phyloP scores from a whole-genome alignment of 164 flowering plant species.

The Berberis thunbergii region DNA sequence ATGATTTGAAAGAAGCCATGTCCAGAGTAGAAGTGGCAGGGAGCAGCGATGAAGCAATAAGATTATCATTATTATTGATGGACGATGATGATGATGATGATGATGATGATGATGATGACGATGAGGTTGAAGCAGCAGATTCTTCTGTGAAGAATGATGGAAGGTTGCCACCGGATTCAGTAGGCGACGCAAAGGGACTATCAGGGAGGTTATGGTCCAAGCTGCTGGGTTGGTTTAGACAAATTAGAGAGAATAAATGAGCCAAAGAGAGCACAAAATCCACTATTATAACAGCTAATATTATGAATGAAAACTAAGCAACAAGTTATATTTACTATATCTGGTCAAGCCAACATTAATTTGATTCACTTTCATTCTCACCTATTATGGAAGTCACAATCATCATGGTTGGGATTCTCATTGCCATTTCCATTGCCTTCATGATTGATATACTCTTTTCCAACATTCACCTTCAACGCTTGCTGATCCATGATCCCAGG shows the following conservation, averaged over 20 bases:
- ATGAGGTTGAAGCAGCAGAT: constrained; percentile 6
- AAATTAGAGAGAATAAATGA: neutral
- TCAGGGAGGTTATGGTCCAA: constrained; percentile 88
- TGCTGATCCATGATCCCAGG: neutral
- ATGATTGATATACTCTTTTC: constrained; percentile 8
- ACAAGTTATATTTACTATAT: neutral
- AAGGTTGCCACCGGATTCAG: constrained; percentile 16
- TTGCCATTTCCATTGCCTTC: constrained; percentile 13
- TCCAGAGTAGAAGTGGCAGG: constrained; percentile 48
- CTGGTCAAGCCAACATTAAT: constrained; percentile 1
- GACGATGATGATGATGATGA: constrained; percentile 13
- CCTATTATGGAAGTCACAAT: constrained; percentile 44
- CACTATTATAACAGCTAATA: neutral
- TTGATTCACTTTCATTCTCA: constrained; percentile 12
- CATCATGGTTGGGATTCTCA: constrained; percentile 23
- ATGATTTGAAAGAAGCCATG: constrained; percentile 64
- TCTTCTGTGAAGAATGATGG: constrained; percentile 15
- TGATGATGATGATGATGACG: constrained; percentile 10
- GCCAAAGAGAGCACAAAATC: neutral
- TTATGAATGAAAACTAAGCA: neutral
- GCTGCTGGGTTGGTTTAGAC: constrained; percentile 17
- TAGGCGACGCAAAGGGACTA: constrained; percentile 63
- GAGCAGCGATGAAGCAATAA: constrained; percentile 26
- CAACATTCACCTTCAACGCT: constrained; percentile 13
- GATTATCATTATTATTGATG: constrained; percentile 12